A percentile compares a stretch with the other conserved stretches of the same genome.
Evolutionary conservation across 2,329 filamentous ascomycete genomes (phyloP).

Genomic region (Sporothrix schenckii): DNA sequence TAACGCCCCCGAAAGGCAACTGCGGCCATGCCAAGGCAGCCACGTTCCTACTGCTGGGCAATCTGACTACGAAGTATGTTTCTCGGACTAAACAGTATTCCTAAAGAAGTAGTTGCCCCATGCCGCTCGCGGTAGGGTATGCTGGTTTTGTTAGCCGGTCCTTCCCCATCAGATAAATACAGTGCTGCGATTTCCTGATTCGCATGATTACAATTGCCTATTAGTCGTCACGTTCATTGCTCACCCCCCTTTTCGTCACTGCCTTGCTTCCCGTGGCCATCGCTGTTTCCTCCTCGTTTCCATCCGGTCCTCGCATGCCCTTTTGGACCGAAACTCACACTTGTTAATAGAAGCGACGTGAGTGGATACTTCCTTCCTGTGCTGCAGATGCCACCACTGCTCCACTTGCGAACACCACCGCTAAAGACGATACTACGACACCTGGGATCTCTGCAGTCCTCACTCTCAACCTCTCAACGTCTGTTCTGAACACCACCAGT

Average conservation of each 20-base stretch:
- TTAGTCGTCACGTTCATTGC: neutral
- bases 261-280: neutral
- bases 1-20: neutral
- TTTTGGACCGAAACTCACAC: conserved; percentile 7
- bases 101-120: conserved; percentile 12
- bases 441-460: conserved; percentile 15
- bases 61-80: neutral
- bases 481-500: conserved; percentile 6
- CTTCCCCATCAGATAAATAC: conserved; percentile 26
- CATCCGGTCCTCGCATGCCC: neutral
- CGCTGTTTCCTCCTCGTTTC: neutral
- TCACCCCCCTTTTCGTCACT: neutral
- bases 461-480: neutral
- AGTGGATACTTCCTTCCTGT: conserved; percentile 27
- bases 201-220: conserved; percentile 19
- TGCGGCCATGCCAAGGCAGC: conserved; percentile 7
- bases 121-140: neutral
- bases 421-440: conserved; percentile 14
- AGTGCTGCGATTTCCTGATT: neutral
- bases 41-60: neutral
- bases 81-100: neutral
- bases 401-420: neutral
- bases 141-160: conserved; percentile 1
- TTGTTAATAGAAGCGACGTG: conserved; percentile 26
- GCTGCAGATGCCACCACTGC: conserved; percentile 17